Evolutionary conservation across 1,284 basidiomycete genomes (phyloP), one percentile per base, ranked within the genome.

Genomic region (Serendipita sp.): DNA sequence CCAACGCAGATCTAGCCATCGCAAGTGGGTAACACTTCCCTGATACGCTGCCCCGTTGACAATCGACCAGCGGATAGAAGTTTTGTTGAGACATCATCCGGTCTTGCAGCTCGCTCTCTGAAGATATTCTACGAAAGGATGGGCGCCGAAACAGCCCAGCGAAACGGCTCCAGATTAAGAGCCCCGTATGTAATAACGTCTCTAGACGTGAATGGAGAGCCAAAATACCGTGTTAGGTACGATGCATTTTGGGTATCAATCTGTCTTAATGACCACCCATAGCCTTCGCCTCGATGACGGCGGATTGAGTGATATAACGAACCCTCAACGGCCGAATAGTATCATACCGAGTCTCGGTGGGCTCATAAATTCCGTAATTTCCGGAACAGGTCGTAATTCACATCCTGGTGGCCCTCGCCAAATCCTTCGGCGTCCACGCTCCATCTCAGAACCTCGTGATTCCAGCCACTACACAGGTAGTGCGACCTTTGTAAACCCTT

Each of bases 11-110:
- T 38, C 60, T 66, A 4, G 63, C 64, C 41, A 67, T 67, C 49
- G 67, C 65, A 26, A 63, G 67, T 67, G 50, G 30, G 67, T 38
- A 22, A 1, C 4, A 35, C n/a, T 38, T 3, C 26, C 10, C 2
- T 35, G 22, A 17, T n/a, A 30, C 58, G 13, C 45, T n/a, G 22
- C 30, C 15, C 49, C 26, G 22, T 34, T 29, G 58, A 30, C 53
- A 41, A 12, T 10, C 43, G 8, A 29, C 17, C 35, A 87, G 86
- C 79, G 64, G 85, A 90, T 70, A 82, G 82, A 64, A 85, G 77
- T 61, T 91, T 85, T 70, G 81, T 90, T 35, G 88, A 91, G 70
- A 89, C 85, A 1, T 80, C 86, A 4, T 87, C 84, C 62, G 86
- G 83, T 5, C 75, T 78, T 30, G 85, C 83, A 29, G 87, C 87